Evolutionary conservation across 139 green algal genomes (phyloP), one percentile per base, ranked within the genome.

Genomic region (Haematococcus sp.): DNA sequence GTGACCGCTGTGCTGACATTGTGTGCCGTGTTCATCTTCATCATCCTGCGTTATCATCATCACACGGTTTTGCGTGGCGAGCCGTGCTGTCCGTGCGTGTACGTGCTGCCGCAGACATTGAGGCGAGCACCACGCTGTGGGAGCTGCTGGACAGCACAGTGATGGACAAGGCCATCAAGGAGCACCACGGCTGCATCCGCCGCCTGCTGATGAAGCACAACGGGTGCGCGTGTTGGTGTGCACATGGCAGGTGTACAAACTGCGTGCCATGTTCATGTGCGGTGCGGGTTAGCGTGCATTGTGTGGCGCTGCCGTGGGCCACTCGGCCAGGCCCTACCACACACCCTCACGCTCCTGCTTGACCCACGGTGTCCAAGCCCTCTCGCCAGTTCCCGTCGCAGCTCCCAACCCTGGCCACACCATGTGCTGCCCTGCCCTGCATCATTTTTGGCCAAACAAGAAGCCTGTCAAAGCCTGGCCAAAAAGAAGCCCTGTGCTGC

Each of bases 61-160:
- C n/a, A n/a, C n/a, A n/a, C n/a, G n/a, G n/a, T n/a, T n/a, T n/a
- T n/a, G n/a, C n/a, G n/a, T n/a, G n/a, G n/a, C n/a, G n/a, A n/a
- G n/a, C n/a, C n/a, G n/a, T n/a, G n/a, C n/a, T n/a, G n/a, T n/a
- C n/a, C n/a, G n/a, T n/a, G n/a, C 40, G 40, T 49, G 40, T 49
- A n/a, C n/a, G 58, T 43, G 27, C 58, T 35, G n/a, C 27, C 15
- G 27, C 64, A 72, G 75, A 80, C 75, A 80, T 80, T 30, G 67
- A 83, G 76, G 46, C 84, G 59, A 78, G 63, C 43, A 87, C 81
- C 9, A 71, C 73, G 52, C 76, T 83, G 28, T 87, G 81, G 81
- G 81, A 87, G 76, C 60, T 70, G 59, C 68, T 87, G 27, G 63
- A 76, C 22, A 59, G 73, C 17, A n/a, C 71, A 9, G 70, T 84